These are phyloP conservation scores for Ajuga reptans DNA, from an alignment of 305 asterid genomes.

Conservation along the genomic window DNA sequence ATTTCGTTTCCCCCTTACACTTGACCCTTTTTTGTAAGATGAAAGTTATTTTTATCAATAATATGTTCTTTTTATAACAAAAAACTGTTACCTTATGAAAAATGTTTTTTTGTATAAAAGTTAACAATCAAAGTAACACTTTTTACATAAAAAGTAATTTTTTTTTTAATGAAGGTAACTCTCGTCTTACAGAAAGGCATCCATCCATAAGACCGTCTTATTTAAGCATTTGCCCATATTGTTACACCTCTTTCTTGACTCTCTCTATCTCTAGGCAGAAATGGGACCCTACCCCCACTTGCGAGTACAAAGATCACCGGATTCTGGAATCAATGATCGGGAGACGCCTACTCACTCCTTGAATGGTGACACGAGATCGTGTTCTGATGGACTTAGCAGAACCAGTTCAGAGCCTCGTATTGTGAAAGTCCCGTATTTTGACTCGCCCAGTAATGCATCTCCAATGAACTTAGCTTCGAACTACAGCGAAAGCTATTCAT, in stretches of 20 bases:
- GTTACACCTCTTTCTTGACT: not conserved
- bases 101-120: no score
- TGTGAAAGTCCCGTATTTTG: conserved; percentile 48
- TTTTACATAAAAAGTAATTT: no score
- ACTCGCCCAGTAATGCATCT: conserved; percentile 30
- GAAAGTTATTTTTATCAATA: no score
- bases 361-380: conserved; percentile 36
- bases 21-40: no score
- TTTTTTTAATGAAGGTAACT: no score
- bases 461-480: conserved; percentile 40
- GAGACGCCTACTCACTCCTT: conserved; percentile 40
- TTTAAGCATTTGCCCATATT: no score
- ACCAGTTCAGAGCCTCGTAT: conserved; percentile 55
- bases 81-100: no score
- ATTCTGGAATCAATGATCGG: conserved; percentile 25
- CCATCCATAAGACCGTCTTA: no score
- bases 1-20: not conserved
- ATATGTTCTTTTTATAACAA: no score
- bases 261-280: conserved; percentile 45
- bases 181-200: no score
- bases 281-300: conserved; percentile 54
- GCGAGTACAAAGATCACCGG: conserved; percentile 50
- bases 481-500: conserved; percentile 54
- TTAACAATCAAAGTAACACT: no score
- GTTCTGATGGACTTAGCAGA: conserved; percentile 51